Base-by-base conservation (phyloP, 2,329 filamentous ascomycete species). In the Penicillium janthinellum region DNA sequence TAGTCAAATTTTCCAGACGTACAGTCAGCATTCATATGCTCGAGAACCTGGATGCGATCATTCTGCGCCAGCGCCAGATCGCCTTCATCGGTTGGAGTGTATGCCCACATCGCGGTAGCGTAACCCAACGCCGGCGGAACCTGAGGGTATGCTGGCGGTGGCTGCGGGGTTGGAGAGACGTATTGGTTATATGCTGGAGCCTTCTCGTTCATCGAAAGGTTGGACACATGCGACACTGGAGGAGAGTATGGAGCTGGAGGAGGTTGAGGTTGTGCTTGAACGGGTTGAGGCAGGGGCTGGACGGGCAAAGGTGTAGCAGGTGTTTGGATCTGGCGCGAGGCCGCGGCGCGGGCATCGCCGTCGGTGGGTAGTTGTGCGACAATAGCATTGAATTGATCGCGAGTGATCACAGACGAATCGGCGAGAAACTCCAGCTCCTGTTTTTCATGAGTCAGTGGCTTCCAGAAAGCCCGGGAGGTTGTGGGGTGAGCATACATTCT, bases 11-110 rank as follows among this genome's bases (percentile, higher is more conserved):
- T 48, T 25, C 25, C 28, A 39, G 54, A 70, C 78, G 44, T 78
- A 81, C 94, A 98, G 78, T 98, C 93, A 63, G 88, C 87, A 78
- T 98, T 98, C 89, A 96, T 95, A 81, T 96, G 93, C 78, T 96
- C 91, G 66, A 87, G 86, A 22, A 98, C 90, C 60, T 86, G 84
- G 67, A 98, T 83, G 64, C 84, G 83, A 79, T 98, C 94, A 72
- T 93, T 89, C 62, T 89, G 88, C 72, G 91, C 86, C 60, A 98
- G 86, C 2, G 86, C 86, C 64, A 96, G 83, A 74, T 98, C 94
- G 60, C 92, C 91, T 4, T 88, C 84, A 73, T 96, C 93, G 42
- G 89, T 83, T 8, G 89, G 90, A 37, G 83, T 84, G 81, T 97
- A 98, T 63, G 85, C 84, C 81, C 96, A 98, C 51, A 96, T 83